phyloP scores from a whole-genome alignment of 169 alveolate genomes.

The Babesia bigemina region DNA sequence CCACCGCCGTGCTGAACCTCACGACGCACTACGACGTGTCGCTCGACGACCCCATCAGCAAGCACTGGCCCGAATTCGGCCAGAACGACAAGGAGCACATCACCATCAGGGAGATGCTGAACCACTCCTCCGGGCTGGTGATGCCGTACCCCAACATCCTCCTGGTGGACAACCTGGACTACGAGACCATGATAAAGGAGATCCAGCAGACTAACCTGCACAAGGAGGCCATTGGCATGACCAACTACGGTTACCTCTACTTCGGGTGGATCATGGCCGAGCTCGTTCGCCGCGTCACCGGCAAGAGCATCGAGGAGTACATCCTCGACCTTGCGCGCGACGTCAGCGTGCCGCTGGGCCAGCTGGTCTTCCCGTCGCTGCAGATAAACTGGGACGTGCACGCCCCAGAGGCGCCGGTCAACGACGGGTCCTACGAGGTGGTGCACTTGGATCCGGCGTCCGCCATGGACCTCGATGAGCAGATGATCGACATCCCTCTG shows the following conservation, averaged over 20 bases:
- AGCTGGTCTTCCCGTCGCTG: constrained; percentile 49
- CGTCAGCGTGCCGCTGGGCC: constrained; percentile 32
- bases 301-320: constrained; percentile 47
- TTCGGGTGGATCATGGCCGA: constrained; percentile 64
- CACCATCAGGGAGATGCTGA: constrained; percentile 37
- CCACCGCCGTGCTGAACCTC: constrained; percentile 69
- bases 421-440: neutral
- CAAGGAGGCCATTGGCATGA: constrained; percentile 13
- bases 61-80: constrained; percentile 62
- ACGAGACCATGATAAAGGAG: constrained; percentile 36
- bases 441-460: neutral
- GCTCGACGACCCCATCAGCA: constrained; percentile 58
- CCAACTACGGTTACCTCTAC: constrained; percentile 38
- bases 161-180: constrained; percentile 29
- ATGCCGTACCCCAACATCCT: constrained; percentile 41
- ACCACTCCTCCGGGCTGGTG: constrained; percentile 55
- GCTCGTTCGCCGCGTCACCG: constrained; percentile 51
- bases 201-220: constrained; percentile 31
- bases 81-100: constrained; percentile 48
- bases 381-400: neutral
- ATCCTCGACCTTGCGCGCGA: constrained; percentile 27
- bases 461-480: neutral
- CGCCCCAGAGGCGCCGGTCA: neutral
- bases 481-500: neutral
- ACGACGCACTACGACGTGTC: constrained; percentile 44